phyloP scores from a whole-genome alignment of 306 rosid species.

The Styphnolobium japonicum region DNA sequence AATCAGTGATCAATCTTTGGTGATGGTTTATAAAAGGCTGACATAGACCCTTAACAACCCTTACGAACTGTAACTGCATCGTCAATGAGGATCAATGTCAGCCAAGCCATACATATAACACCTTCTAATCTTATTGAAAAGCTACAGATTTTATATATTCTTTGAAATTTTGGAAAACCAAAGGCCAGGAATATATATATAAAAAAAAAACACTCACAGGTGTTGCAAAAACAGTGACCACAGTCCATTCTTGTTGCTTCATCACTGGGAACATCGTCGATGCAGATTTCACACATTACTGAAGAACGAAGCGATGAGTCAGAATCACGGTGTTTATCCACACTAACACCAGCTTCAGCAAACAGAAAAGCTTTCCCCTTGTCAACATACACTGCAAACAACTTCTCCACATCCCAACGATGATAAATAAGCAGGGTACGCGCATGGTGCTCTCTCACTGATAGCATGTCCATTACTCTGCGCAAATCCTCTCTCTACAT shows the following conservation, averaged over 20 bases:
- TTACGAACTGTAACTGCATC: not conserved
- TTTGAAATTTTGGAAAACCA: not conserved
- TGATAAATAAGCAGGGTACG: slow-evolving; percentile 80
- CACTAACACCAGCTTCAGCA: slow-evolving; percentile 74
- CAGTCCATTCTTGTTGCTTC: slow-evolving; percentile 86
- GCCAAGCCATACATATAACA: not conserved
- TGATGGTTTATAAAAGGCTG: not conserved
- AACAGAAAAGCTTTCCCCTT: slow-evolving; percentile 56
- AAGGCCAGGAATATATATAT: not conserved
- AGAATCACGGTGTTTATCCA: slow-evolving; percentile 43
- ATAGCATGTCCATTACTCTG: slow-evolving; percentile 76
- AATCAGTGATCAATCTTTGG: not conserved
- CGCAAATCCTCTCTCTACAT: slow-evolving; percentile 83
- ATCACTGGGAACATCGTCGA: slow-evolving; percentile 60
- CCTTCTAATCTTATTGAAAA: not conserved
- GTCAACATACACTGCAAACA: slow-evolving; percentile 70
- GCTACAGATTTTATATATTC: not conserved
- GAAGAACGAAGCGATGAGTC: slow-evolving; percentile 30
- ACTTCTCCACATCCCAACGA: slow-evolving; percentile 85
- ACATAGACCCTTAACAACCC: not conserved
- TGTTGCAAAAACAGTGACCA: slow-evolving; percentile 90
- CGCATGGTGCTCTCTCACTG: slow-evolving; percentile 76
- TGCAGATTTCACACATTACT: slow-evolving; percentile 69
- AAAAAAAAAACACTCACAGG: slow-evolving; percentile 54
- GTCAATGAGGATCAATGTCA: not conserved